Conservation (phyloP, 2,329 filamentous ascomycete genomes). For the Fusarium cicatricum region DNA sequence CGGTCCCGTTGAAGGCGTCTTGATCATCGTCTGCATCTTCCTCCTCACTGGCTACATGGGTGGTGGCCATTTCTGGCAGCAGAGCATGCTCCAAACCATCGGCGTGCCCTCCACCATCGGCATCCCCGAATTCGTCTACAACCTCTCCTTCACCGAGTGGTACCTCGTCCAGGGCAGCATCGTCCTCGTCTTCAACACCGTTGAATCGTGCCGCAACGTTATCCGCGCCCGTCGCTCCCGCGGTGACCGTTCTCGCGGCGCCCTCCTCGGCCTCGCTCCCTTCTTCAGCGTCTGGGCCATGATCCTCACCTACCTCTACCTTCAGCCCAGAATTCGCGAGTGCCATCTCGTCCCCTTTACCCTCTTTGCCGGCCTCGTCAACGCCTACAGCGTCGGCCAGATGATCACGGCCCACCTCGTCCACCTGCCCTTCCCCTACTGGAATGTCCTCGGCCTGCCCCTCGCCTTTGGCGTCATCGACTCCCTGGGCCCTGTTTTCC, state of each 20-base stretch:
- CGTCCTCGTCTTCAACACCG: constrained; percentile 85
- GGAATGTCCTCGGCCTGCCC: constrained; percentile 83
- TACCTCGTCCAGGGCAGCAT: constrained; percentile 87
- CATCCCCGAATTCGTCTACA: constrained; percentile 76
- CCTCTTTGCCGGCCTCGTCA: constrained; percentile 87
- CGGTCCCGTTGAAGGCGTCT: constrained; percentile 92
- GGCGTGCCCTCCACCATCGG: constrained; percentile 70
- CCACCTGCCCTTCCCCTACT: constrained; percentile 86
- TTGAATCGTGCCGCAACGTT: constrained; percentile 83
- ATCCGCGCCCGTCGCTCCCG: constrained; percentile 80
- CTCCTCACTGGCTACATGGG: constrained; percentile 84
- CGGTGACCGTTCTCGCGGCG: constrained; percentile 74
- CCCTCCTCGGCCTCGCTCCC: constrained; percentile 84
- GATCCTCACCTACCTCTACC: constrained; percentile 79
- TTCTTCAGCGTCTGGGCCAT: constrained; percentile 82
- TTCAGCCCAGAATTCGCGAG: constrained; percentile 85
- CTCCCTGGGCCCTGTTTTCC: constrained; percentile 75
- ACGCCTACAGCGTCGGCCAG: constrained; percentile 93
- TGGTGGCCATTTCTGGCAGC: constrained; percentile 92
- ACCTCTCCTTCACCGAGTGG: constrained; percentile 89
- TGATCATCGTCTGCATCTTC: constrained; percentile 85
- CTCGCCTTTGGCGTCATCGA: constrained; percentile 82
- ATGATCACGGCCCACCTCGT: constrained; percentile 96
- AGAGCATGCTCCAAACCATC: constrained; percentile 76
- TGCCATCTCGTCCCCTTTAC: constrained; percentile 88